phyloP scores from a whole-genome alignment of 2,329 filamentous ascomycete genomes.

The Calycina marina region DNA sequence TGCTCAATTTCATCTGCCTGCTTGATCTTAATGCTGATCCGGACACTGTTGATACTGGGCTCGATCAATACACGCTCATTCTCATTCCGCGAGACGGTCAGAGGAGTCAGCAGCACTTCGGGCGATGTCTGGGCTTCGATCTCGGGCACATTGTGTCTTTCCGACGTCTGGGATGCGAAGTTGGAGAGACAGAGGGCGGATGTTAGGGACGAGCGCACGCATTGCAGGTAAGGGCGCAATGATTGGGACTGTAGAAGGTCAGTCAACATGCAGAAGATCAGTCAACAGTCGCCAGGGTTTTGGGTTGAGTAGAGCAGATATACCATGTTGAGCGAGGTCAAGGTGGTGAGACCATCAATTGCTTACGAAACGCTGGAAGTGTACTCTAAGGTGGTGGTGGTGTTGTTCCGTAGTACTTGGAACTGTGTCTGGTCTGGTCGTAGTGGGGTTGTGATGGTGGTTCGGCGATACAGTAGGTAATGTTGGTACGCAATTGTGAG shows the following conservation, averaged over 20 bases:
- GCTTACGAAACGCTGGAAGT: too few species aligned
- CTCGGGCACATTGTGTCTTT: constrained; percentile 96
- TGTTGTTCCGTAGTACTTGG: too few species aligned
- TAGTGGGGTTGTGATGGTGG: too few species aligned
- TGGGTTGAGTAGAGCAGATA: not conserved
- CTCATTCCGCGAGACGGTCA: constrained; percentile 87
- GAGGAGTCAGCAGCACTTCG: constrained; percentile 81
- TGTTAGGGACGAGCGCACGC: constrained; percentile 85
- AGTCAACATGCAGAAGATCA: not conserved
- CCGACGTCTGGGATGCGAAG: constrained; percentile 92
- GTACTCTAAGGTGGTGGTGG: too few species aligned
- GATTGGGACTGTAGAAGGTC: constrained; percentile 63
- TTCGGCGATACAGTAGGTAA: too few species aligned
- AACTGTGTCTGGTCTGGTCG: too few species aligned
- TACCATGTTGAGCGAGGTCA: constrained; percentile 8
- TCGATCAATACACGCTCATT: constrained; percentile 95
- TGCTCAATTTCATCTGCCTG: constrained; percentile 98
- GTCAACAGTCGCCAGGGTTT: too few species aligned
- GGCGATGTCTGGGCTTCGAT: constrained; percentile 88
- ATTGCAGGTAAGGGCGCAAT: constrained; percentile 88
- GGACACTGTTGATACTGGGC: constrained; percentile 90
- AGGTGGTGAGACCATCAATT: too few species aligned
- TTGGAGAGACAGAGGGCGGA: constrained; percentile 88
- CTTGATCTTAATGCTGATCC: constrained; percentile 97
- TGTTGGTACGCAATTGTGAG: too few species aligned